phyloP scores from a whole-genome alignment of 1,284 basidiomycete genomes.

The Caloboletus firmus region DNA sequence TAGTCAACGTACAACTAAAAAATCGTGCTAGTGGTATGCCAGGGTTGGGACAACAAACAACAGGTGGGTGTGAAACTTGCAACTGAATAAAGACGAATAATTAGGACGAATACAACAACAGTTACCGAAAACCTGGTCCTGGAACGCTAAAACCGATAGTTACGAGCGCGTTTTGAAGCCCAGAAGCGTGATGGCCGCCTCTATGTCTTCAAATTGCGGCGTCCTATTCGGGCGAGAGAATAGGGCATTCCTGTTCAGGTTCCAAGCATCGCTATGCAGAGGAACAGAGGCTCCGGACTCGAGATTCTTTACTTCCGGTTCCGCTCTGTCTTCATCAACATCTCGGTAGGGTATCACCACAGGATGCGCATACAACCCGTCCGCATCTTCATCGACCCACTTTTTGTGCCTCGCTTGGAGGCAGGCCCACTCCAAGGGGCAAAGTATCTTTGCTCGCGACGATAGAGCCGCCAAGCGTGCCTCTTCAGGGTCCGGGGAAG shows the following conservation, averaged over 20 bases:
- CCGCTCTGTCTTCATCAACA: conserved; percentile 25
- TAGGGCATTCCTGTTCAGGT: not conserved
- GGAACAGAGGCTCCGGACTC: conserved; percentile 9
- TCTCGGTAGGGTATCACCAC: conserved; percentile 13
- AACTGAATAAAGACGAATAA: conserved; percentile 35
- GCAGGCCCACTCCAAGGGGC: conserved; percentile 50
- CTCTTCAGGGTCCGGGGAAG: conserved; percentile 37
- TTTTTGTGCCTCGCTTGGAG: conserved; percentile 42
- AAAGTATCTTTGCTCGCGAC: conserved; percentile 32
- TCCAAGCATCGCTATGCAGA: not conserved
- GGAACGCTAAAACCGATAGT: not conserved
- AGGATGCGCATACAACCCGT: conserved; percentile 6
- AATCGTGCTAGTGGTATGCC: not conserved
- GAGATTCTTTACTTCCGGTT: conserved; percentile 27
- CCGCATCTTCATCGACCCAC: conserved; percentile 33
- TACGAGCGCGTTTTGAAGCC: conserved; percentile 37
- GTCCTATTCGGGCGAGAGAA: conserved; percentile 1
- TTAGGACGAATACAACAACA: conserved; percentile 20
- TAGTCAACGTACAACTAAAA: not conserved
- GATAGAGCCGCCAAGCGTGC: conserved; percentile 34
- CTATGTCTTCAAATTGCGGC: conserved; percentile 39
- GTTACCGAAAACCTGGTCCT: not conserved
- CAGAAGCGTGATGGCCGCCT: conserved; percentile 46
- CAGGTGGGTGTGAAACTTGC: not conserved
- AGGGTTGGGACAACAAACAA: conserved; percentile 17